A percentile compares a stretch with the other conserved stretches of the same genome.
These are phyloP conservation scores for Capronia americana DNA, from an alignment of 2,329 filamentous ascomycete species.

Conservation along the genomic window DNA sequence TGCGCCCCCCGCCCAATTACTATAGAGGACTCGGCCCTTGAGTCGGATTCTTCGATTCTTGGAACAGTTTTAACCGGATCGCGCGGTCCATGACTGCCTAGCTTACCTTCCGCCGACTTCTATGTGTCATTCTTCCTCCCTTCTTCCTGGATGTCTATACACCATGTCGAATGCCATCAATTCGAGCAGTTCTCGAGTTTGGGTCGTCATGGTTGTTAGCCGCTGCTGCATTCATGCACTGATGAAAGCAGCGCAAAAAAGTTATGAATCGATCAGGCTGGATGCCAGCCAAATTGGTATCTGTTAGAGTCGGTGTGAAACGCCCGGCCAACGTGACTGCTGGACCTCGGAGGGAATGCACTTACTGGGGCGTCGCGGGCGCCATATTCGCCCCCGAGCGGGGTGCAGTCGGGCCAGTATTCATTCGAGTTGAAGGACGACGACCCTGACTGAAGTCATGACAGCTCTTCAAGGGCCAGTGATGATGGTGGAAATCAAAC, in stretches of 20 bases:
- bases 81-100: neutral
- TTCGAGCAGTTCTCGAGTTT: neutral
- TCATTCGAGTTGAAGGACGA: neutral
- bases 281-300: neutral
- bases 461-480: neutral
- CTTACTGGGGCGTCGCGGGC: neutral
- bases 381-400: neutral
- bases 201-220: neutral
- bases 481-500: neutral
- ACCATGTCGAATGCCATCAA: neutral
- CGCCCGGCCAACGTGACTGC: neutral
- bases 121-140: neutral
- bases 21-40: neutral
- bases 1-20: neutral
- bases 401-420: neutral
- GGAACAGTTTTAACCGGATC: neutral
- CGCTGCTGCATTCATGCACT: neutral
- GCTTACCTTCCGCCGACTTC: neutral
- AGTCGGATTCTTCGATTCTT: neutral
- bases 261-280: neutral
- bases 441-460: neutral
- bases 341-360: neutral
- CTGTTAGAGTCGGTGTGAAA: neutral
- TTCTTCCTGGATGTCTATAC: neutral
- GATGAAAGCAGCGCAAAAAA: neutral